A percentile compares a stretch with the other conserved stretches of the same genome.
Conservation (phyloP, 805 yeast species). For the Danielozyma ontarioensis region DNA sequence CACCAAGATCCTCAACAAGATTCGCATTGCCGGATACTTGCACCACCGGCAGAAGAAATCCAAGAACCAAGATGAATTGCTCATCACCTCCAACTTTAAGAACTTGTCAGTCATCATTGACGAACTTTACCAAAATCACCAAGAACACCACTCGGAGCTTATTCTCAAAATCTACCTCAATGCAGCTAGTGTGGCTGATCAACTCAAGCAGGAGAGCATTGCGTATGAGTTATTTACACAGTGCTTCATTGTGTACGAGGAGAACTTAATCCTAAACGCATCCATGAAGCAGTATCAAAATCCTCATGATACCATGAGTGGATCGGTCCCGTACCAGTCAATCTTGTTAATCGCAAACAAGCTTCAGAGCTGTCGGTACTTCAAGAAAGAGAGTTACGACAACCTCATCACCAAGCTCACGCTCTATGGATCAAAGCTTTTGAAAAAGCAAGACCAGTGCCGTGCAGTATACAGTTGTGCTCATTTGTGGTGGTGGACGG, state of each 20-base stretch:
- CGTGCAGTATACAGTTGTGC: slow-evolving; percentile 83
- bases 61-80: slow-evolving; percentile 18
- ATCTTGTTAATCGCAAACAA: slow-evolving; percentile 43
- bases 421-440: slow-evolving; percentile 77
- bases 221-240: slow-evolving; percentile 87
- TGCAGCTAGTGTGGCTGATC: slow-evolving; percentile 77
- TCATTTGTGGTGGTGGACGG: slow-evolving; percentile 92
- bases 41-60: slow-evolving; percentile 21
- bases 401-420: slow-evolving; percentile 80
- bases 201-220: slow-evolving; percentile 61
- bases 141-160: slow-evolving; percentile 24
- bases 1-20: slow-evolving; percentile 52
- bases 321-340: slow-evolving; percentile 46
- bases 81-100: slow-evolving; percentile 58
- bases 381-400: slow-evolving; percentile 68
- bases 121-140: slow-evolving; percentile 50
- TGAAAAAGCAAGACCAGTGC: slow-evolving; percentile 93
- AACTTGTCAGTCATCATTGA: slow-evolving; percentile 64
- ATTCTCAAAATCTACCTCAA: slow-evolving; percentile 52
- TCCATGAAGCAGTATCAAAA: slow-evolving; percentile 11
- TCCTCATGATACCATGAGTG: slow-evolving; percentile 39
- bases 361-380: slow-evolving; percentile 36
- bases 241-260: slow-evolving; percentile 81
- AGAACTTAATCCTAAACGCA: slow-evolving; percentile 29
- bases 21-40: slow-evolving; percentile 41